Evolutionary conservation across 805 yeast species (phyloP), one percentile per base, ranked within the genome.

Genomic region (Diddensiella santjacobensis): DNA sequence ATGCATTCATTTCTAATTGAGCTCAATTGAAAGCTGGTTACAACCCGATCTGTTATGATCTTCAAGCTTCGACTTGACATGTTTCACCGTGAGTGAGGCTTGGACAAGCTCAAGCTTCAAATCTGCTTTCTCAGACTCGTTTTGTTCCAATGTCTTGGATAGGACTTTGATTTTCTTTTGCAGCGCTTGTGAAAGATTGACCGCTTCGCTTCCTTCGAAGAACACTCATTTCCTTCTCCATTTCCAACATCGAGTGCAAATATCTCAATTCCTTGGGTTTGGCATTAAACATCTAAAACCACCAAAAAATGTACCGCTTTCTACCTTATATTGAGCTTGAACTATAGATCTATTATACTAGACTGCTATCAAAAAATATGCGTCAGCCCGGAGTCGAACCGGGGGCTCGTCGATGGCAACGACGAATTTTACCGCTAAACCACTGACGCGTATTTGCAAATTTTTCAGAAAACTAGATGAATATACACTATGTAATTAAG

Each of bases 311-410:
- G n/a, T n/a, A n/a, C n/a, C n/a, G n/a, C n/a, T n/a, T n/a, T n/a
- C n/a, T n/a, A n/a, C n/a, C n/a, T n/a, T n/a, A n/a, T n/a, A n/a
- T n/a, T n/a, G n/a, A n/a, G n/a, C n/a, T n/a, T n/a, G n/a, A n/a
- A n/a, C n/a, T n/a, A n/a, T n/a, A n/a, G n/a, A n/a, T n/a, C n/a
- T n/a, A n/a, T n/a, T n/a, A n/a, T n/a, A n/a, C n/a, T n/a, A n/a
- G n/a, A n/a, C 31, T 26, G 8, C 39, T 8, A 35, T 11, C 26
- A 59, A 45, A 68, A 62, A 50, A 53, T 55, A 62, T 73, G 77
- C 77, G 77, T 72, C 68, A 71, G 75, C 77, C 77, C 77, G 78
- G 78, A 73, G 73, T 73, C 77, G 78, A 73, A 73, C 78, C 78
- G 75, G 77, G 77, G 77, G 76, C 77, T 71, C 75, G 66, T 69